These are phyloP conservation scores for Candida vaughaniae DNA, from an alignment of 805 yeast genomes.

Conservation along the genomic window DNA sequence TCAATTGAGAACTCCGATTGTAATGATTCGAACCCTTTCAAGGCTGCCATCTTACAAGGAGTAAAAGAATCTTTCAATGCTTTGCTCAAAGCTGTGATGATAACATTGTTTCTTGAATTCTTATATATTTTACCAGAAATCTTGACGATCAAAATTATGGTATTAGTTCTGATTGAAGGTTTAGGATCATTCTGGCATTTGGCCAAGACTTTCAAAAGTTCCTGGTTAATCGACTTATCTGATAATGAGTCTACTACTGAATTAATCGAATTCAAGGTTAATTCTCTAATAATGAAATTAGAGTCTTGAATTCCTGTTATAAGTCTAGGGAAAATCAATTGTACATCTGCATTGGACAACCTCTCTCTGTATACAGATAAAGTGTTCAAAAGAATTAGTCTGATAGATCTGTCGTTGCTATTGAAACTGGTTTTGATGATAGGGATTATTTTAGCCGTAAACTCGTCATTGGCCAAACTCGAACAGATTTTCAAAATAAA, in stretches of 20 bases:
- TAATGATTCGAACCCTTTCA: constrained; percentile 67
- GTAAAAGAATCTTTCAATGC: constrained; percentile 77
- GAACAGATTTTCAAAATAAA: constrained; percentile 34
- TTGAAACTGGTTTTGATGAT: constrained; percentile 61
- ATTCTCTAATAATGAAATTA: constrained; percentile 75
- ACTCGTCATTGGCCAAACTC: constrained; percentile 28
- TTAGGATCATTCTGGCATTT: constrained; percentile 75
- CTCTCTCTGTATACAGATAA: constrained; percentile 54
- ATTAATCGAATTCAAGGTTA: constrained; percentile 67
- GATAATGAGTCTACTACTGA: constrained; percentile 64
- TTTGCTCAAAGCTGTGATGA: constrained; percentile 83
- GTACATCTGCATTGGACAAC: constrained; percentile 60
- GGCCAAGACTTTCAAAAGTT: constrained; percentile 75
- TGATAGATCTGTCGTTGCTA: constrained; percentile 71
- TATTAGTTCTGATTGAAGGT: constrained; percentile 75
- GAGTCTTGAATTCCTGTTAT: constrained; percentile 86
- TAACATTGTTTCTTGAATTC: constrained; percentile 62
- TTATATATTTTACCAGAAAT: constrained; percentile 59
- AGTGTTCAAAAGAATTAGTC: constrained; percentile 67
- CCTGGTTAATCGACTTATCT: constrained; percentile 83
- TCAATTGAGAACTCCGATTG: constrained; percentile 68
- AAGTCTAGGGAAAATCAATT: constrained; percentile 64
- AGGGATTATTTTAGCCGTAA: constrained; percentile 52
- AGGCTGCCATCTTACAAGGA: constrained; percentile 72
- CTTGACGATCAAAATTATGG: constrained; percentile 65